phyloP scores from a whole-genome alignment of 2,329 filamentous ascomycete species.

The Chrysoporthe austroafricana region DNA sequence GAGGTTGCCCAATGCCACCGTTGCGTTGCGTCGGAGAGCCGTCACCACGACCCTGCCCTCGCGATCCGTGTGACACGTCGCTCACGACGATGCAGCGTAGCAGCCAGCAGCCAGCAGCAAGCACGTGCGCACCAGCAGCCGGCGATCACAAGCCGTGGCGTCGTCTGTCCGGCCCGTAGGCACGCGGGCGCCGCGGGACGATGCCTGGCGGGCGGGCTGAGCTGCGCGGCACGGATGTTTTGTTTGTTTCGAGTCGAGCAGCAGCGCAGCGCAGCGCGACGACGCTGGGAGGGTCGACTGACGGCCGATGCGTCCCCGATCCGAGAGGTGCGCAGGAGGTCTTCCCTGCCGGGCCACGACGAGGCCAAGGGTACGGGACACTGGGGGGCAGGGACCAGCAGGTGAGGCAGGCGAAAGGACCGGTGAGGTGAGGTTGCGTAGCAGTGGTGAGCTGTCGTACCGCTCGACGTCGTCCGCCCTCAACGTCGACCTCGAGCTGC shows the following conservation, averaged over 20 bases:
- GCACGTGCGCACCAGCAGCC: background rate
- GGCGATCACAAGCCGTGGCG: background rate
- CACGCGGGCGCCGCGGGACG: background rate
- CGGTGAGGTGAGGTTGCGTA: background rate
- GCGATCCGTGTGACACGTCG: background rate
- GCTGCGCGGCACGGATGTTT: slow-evolving; percentile 8
- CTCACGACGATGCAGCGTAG: background rate
- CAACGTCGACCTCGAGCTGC: background rate
- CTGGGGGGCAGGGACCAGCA: background rate
- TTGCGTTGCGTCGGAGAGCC: background rate
- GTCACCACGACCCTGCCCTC: background rate
- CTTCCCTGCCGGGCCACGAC: background rate
- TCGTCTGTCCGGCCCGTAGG: background rate
- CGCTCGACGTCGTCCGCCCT: background rate
- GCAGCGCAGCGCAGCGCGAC: background rate
- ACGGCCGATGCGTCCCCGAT: background rate
- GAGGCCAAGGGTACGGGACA: background rate
- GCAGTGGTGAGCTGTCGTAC: background rate
- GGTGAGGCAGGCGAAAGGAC: background rate
- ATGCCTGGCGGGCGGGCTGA: background rate
- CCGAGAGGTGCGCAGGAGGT: background rate
- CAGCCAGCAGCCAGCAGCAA: background rate
- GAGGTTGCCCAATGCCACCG: background rate
- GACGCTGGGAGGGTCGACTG: too few relatives aligned
- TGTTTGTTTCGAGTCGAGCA: slow-evolving; percentile 2